A percentile compares a stretch with the other conserved stretches of the same genome.
phyloP scores from a whole-genome alignment of 2,329 filamentous ascomycete species.

The Neonectria coccinea region DNA sequence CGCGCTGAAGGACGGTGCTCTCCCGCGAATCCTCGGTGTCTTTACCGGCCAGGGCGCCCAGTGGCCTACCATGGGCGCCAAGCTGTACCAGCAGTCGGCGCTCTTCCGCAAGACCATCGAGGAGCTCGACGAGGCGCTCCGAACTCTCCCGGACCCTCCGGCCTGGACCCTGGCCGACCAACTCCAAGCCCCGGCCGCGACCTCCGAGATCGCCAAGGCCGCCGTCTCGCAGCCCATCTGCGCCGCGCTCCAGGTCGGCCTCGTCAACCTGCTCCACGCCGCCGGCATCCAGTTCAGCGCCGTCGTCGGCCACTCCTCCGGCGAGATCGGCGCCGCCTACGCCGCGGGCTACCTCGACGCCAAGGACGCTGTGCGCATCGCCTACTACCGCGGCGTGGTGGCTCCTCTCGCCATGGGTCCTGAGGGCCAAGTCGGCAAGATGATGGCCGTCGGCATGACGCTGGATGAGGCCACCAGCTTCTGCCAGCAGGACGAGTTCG shows the following conservation, averaged over 20 bases:
- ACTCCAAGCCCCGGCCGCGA: slow-evolving; percentile 28
- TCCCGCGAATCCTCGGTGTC: slow-evolving; percentile 41
- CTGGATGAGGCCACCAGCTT: slow-evolving; percentile 32
- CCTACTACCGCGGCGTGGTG: slow-evolving; percentile 29
- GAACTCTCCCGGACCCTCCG: slow-evolving; percentile 35
- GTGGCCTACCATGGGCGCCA: slow-evolving; percentile 50
- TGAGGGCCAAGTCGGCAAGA: slow-evolving; percentile 5
- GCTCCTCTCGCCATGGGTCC: slow-evolving; percentile 10
- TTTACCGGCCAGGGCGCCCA: slow-evolving; percentile 54
- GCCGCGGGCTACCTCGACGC: slow-evolving; percentile 45
- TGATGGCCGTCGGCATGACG: slow-evolving; percentile 43
- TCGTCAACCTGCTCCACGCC: slow-evolving; percentile 51
- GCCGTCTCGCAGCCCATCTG: slow-evolving; percentile 63
- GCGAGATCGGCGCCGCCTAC: slow-evolving; percentile 55
- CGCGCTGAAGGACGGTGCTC: background rate
- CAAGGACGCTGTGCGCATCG: slow-evolving; percentile 8
- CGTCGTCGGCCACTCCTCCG: slow-evolving; percentile 53
- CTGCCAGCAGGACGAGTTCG: slow-evolving; percentile 13
- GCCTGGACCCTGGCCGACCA: slow-evolving; percentile 45
- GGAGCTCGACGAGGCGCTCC: slow-evolving; percentile 41
- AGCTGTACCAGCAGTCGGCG: slow-evolving; percentile 33
- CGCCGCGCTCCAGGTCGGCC: slow-evolving; percentile 64
- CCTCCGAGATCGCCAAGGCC: slow-evolving; percentile 45
- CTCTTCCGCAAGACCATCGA: slow-evolving; percentile 29
- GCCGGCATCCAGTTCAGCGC: slow-evolving; percentile 45